These are phyloP conservation scores for Solanum tarapatanum DNA, from an alignment of 257 asterid genomes.

Conservation along the genomic window DNA sequence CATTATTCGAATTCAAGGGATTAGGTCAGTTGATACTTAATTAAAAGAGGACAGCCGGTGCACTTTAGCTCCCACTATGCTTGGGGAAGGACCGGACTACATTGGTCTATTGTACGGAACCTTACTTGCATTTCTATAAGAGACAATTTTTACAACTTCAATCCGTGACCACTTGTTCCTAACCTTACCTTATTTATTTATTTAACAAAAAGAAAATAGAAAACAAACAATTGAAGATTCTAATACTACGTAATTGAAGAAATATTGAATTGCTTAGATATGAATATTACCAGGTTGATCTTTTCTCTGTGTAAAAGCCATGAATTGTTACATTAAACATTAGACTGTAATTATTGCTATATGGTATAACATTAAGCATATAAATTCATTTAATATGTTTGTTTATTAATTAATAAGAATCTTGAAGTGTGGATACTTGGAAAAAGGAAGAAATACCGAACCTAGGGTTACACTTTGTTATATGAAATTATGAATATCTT, in stretches of 20 bases:
- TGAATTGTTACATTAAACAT: neutral
- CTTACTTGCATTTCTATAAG: neutral
- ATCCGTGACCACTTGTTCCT: neutral
- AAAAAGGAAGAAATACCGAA: neutral
- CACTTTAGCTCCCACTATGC: neutral
- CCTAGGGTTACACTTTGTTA: neutral
- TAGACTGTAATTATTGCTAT: neutral
- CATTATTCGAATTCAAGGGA: neutral
- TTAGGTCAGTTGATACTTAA: neutral
- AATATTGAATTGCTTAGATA: neutral
- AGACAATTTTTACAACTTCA: neutral
- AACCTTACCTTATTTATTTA: neutral
- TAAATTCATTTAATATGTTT: neutral
- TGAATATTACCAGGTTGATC: neutral
- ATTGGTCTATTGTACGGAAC: neutral
- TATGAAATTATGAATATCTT: neutral
- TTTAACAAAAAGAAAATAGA: neutral
- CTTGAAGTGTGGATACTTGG: neutral
- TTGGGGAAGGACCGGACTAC: neutral
- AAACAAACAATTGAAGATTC: neutral
- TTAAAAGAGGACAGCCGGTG: neutral
- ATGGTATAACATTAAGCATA: neutral
- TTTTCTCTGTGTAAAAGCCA: neutral
- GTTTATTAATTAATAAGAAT: neutral
- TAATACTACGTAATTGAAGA: neutral